Percentiles rank a stretch among this genome's conserved stretches.
phyloP scores from a whole-genome alignment of 345 rosid genomes.

The Stellera chamaejasme region DNA sequence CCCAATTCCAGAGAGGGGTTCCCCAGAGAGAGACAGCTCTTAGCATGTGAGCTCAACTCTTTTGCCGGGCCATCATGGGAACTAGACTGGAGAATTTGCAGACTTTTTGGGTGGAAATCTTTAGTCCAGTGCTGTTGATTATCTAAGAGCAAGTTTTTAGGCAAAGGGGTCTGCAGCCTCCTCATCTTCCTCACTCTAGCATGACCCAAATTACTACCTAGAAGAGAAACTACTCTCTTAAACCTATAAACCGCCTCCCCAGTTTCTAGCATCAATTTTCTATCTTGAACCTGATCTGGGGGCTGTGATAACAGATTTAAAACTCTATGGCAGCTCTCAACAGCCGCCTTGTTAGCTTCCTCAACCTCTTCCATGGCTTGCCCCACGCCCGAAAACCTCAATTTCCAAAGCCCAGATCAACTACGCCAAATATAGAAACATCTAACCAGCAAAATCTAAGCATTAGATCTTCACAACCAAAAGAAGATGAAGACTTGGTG shows the following conservation, averaged over 20 bases:
- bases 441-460: slow-evolving; percentile 15
- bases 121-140: slow-evolving; percentile 26
- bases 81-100: slow-evolving; percentile 37
- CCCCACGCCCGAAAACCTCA: slow-evolving; percentile 22
- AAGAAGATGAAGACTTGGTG: slow-evolving; percentile 14
- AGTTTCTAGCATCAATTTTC: slow-evolving; percentile 58
- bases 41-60: slow-evolving; percentile 45
- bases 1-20: slow-evolving; percentile 41
- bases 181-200: slow-evolving; percentile 85
- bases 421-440: slow-evolving; percentile 14
- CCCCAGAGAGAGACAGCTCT: slow-evolving; percentile 46
- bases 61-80: slow-evolving; percentile 23
- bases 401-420: slow-evolving; percentile 13
- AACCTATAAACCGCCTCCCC: slow-evolving; percentile 85
- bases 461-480: slow-evolving; percentile 12
- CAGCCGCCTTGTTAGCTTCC: slow-evolving; percentile 76
- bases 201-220: slow-evolving; percentile 73
- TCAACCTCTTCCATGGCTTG: slow-evolving; percentile 81
- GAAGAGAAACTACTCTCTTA: slow-evolving; percentile 71
- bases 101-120: slow-evolving; percentile 30
- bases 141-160: slow-evolving; percentile 55
- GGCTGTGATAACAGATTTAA: slow-evolving; percentile 48
- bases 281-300: slow-evolving; percentile 48
- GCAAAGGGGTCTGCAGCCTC: slow-evolving; percentile 37
- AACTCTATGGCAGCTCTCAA: slow-evolving; percentile 84